Conservation (phyloP, 192 early-diverging fungal species). For the Backusella liffmaniae region DNA sequence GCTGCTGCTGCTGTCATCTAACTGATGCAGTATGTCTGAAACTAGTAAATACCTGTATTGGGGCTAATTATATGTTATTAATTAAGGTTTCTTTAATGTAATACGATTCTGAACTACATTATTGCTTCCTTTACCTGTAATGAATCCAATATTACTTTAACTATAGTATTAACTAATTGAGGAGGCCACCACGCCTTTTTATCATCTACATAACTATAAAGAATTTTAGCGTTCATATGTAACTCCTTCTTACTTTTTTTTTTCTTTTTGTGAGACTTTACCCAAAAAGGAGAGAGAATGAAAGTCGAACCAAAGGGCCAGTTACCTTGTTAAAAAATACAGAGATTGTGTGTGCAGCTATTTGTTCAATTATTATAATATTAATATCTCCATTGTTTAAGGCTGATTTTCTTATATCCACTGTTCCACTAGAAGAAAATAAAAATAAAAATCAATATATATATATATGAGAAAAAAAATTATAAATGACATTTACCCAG, state of each 20-base stretch:
- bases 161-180: constrained; percentile 25
- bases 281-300: constrained; percentile 19
- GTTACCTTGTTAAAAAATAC: constrained; percentile 11
- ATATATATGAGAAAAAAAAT: background rate
- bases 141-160: constrained; percentile 31
- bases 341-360: background rate
- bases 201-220: constrained; percentile 30
- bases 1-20: constrained; percentile 22
- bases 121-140: constrained; percentile 26
- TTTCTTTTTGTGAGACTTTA: background rate
- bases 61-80: constrained; percentile 21
- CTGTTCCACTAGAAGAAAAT: background rate
- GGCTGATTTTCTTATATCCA: background rate
- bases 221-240: background rate
- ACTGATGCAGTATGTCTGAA: constrained; percentile 43
- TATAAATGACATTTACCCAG: background rate
- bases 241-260: background rate
- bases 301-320: constrained; percentile 19
- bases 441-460: background rate
- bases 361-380: background rate
- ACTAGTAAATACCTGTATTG: constrained; percentile 52
- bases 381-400: background rate
- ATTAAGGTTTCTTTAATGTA: background rate
- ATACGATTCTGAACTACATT: background rate
- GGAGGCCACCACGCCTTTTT: constrained; percentile 37